Conservation (phyloP, 306 rosid genomes). For the Bauhinia variegata region DNA sequence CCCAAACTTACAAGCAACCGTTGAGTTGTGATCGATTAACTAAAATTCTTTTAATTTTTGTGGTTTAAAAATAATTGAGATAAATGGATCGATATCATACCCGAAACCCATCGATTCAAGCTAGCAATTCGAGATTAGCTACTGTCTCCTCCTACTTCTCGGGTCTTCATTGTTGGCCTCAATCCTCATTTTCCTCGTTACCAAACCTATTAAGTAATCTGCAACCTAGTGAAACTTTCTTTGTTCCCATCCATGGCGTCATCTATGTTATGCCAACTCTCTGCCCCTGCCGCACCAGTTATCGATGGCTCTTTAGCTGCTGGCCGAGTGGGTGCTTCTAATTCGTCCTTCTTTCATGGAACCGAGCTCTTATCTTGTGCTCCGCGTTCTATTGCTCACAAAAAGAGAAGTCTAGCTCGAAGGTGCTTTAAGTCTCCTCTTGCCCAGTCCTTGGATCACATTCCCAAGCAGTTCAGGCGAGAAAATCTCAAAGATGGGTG, state of each 20-base stretch:
- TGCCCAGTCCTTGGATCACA: slow-evolving; percentile 60
- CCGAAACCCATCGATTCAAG: slow-evolving; percentile 6
- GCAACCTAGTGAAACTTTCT: background rate
- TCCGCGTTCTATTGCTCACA: slow-evolving; percentile 9
- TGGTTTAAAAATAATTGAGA: no score
- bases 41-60: no score
- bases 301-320: slow-evolving; percentile 30
- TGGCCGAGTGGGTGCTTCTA: slow-evolving; percentile 33
- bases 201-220: background rate
- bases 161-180: background rate
- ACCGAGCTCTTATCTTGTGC: slow-evolving; percentile 44
- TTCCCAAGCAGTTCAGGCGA: slow-evolving; percentile 80
- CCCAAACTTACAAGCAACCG: no score
- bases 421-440: slow-evolving; percentile 47
- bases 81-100: background rate
- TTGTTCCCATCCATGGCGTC: slow-evolving; percentile 57
- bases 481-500: slow-evolving; percentile 91
- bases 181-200: background rate
- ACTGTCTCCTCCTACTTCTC: background rate
- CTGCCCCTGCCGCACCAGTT: slow-evolving; percentile 43
- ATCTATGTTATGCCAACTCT: slow-evolving; percentile 50
- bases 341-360: slow-evolving; percentile 58
- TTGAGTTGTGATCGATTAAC: no score
- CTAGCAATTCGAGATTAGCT: slow-evolving; percentile 1
- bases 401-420: slow-evolving; percentile 27